These are phyloP conservation scores for Eimeria sp. DNA, from an alignment of 169 alveolate genomes.

Conservation along the genomic window DNA sequence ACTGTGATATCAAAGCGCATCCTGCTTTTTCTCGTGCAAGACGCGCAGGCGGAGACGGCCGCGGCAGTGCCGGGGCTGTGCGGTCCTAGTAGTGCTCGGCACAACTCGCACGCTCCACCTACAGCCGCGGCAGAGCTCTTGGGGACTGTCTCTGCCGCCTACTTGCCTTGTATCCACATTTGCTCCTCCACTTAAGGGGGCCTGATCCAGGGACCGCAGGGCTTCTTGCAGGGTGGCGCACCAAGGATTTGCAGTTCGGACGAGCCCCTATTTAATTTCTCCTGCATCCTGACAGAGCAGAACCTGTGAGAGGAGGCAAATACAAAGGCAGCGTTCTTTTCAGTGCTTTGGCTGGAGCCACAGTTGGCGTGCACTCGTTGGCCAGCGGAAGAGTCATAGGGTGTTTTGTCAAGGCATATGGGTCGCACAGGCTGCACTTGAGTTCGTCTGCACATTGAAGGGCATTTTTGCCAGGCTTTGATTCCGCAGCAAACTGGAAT, in stretches of 20 bases:
- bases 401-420: constrained; percentile 36
- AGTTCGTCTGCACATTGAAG: not conserved
- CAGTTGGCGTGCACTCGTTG: not conserved
- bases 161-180: not conserved
- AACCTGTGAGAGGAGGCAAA: not conserved
- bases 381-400: not conserved
- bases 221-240: constrained; percentile 16
- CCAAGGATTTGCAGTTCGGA: not conserved
- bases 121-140: constrained; percentile 76
- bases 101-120: constrained; percentile 79
- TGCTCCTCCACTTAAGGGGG: not conserved
- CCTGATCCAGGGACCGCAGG: not conserved
- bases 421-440: not conserved
- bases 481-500: not conserved
- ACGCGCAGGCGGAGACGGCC: constrained; percentile 63
- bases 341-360: constrained; percentile 6
- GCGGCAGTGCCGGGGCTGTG: constrained; percentile 81
- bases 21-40: constrained; percentile 37
- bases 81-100: constrained; percentile 71
- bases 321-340: not conserved
- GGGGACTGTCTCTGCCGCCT: constrained; percentile 22
- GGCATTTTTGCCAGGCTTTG: not conserved
- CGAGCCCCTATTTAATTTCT: not conserved
- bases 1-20: constrained; percentile 26
- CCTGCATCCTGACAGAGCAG: not conserved